Evolutionary conservation across 768 basidiomycete species (phyloP).

Genomic region (Psilocybe sp.): DNA sequence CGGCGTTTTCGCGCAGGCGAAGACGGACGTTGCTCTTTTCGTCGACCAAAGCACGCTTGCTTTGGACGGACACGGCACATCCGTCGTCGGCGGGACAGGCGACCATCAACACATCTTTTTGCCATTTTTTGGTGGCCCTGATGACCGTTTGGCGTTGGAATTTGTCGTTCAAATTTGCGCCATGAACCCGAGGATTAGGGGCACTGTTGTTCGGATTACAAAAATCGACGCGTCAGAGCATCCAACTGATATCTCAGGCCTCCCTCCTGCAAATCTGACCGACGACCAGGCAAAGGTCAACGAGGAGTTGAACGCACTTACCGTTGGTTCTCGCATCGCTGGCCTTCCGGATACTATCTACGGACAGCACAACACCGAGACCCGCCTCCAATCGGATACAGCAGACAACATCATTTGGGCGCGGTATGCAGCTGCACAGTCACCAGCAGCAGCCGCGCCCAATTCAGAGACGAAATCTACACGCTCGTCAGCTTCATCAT

Average conservation of each 20-base stretch:
- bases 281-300: constrained; percentile 20
- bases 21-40: constrained; percentile 78
- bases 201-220: constrained; percentile 69
- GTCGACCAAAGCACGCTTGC: constrained; percentile 58
- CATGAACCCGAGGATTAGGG: constrained; percentile 55
- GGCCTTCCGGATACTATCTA: constrained; percentile 71
- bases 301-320: constrained; percentile 38
- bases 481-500: constrained; percentile 15
- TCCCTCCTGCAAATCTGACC: constrained; percentile 20
- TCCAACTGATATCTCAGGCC: constrained; percentile 12
- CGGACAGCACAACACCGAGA: constrained; percentile 59
- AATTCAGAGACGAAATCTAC: constrained; percentile 10
- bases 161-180: constrained; percentile 83
- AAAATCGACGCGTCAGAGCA: constrained; percentile 37
- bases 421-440: constrained; percentile 43
- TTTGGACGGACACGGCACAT: constrained; percentile 13
- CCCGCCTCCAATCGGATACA: constrained; percentile 72
- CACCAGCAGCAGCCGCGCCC: background rate
- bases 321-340: constrained; percentile 41
- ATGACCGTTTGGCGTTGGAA: constrained; percentile 84
- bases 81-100: constrained; percentile 13
- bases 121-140: constrained; percentile 93
- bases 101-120: constrained; percentile 68
- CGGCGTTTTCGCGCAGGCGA: constrained; percentile 68
- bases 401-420: constrained; percentile 81